Conservation (phyloP, 2,329 filamentous ascomycete species). For the Ceratocystiopsis brevicomis region DNA sequence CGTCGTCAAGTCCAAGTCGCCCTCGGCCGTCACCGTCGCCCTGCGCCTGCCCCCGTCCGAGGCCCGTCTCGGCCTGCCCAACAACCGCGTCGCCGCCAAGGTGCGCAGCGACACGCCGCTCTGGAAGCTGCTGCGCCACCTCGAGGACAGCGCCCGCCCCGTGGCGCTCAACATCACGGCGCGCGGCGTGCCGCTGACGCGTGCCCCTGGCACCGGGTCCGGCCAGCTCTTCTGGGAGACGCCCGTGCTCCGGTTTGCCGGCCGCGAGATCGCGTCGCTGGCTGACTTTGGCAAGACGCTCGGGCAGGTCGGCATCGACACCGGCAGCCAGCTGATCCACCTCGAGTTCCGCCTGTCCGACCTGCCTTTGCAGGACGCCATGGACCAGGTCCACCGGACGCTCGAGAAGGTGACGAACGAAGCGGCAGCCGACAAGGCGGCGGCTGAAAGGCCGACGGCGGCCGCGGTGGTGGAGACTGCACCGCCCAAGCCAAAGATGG, state of each 20-base stretch:
- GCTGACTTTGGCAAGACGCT: slow-evolving; percentile 76
- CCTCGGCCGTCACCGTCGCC: slow-evolving; percentile 73
- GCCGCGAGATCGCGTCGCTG: slow-evolving; percentile 58
- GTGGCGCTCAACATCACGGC: slow-evolving; percentile 63
- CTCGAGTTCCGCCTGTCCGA: slow-evolving; percentile 60
- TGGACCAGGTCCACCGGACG: slow-evolving; percentile 44
- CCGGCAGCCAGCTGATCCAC: slow-evolving; percentile 60
- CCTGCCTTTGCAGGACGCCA: slow-evolving; percentile 66
- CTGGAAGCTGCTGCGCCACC: slow-evolving; percentile 79
- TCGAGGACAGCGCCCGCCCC: slow-evolving; percentile 55
- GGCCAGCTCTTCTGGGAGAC: slow-evolving; percentile 78
- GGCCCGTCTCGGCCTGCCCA: slow-evolving; percentile 34
- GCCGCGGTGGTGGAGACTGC: slow-evolving; percentile 1
- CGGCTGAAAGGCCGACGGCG: not conserved
- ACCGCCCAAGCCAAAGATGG: no score
- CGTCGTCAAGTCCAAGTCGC: slow-evolving; percentile 67
- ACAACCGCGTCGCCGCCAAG: slow-evolving; percentile 58
- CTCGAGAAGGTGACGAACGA: slow-evolving; percentile 47
- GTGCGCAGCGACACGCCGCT: slow-evolving; percentile 75
- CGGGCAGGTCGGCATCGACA: slow-evolving; percentile 70
- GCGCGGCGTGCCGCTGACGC: slow-evolving; percentile 49
- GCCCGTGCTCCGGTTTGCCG: slow-evolving; percentile 69
- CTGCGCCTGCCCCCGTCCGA: slow-evolving; percentile 64
- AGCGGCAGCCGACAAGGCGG: slow-evolving; percentile 12
- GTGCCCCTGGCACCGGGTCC: slow-evolving; percentile 29